Percentiles rank a stretch among this genome's conserved stretches.
Conservation (phyloP, 2,329 filamentous ascomycete species). For the Colletotrichum sp. region DNA sequence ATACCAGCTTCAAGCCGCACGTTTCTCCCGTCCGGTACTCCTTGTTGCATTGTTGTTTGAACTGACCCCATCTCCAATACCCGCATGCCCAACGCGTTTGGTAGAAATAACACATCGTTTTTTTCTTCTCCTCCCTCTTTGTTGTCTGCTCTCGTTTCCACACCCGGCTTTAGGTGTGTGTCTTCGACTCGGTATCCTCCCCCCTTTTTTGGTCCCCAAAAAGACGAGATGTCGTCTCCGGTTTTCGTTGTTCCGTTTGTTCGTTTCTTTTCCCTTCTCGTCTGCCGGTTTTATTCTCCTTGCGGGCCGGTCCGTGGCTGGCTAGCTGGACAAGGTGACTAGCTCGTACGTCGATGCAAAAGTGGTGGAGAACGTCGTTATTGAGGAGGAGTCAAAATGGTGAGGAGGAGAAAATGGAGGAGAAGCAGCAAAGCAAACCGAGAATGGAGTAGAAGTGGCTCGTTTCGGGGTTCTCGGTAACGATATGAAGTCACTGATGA, state of each 20-base stretch:
- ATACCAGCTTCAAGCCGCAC: slow-evolving; percentile 91
- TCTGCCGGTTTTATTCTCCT: neutral
- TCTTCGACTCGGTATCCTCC: neutral
- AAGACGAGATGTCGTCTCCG: neutral
- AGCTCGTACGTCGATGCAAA: neutral
- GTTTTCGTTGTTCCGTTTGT: neutral
- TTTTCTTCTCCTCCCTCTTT: neutral
- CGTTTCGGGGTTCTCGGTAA: slow-evolving; percentile 13
- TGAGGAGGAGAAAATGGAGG: neutral
- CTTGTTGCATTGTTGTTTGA: slow-evolving; percentile 89
- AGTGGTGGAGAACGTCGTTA: slow-evolving; percentile 10
- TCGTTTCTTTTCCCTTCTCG: neutral
- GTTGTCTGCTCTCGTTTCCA: neutral
- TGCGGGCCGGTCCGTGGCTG: slow-evolving; percentile 13
- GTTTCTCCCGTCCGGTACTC: slow-evolving; percentile 97
- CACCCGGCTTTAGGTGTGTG: neutral
- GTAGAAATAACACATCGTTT: slow-evolving; percentile 92
- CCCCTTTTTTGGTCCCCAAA: neutral
- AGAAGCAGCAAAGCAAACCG: neutral
- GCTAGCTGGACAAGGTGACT: slow-evolving; percentile 1
- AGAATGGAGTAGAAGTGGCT: slow-evolving; percentile 18
- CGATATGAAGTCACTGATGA: slow-evolving; percentile 17
- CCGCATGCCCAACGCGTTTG: slow-evolving; percentile 84
- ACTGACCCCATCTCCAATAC: slow-evolving; percentile 94
- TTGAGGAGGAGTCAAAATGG: slow-evolving; percentile 3